A percentile compares a stretch with the other conserved stretches of the same genome.
phyloP scores from a whole-genome alignment of 2,329 filamentous ascomycete genomes.

The Ceratocystis destructans region DNA sequence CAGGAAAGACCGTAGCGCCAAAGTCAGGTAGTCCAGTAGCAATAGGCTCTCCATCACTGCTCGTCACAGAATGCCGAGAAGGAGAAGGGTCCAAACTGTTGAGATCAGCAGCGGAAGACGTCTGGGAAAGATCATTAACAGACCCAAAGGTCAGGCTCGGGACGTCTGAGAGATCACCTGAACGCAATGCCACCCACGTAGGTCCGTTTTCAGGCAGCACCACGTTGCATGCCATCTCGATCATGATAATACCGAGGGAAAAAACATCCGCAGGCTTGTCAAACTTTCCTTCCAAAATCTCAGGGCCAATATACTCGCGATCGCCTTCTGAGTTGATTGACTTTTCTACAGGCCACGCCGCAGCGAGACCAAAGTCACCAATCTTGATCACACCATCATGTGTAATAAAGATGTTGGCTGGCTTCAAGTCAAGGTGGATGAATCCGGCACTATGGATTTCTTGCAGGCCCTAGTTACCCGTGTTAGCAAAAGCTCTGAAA shows the following conservation, averaged over 20 bases:
- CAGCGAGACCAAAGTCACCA: slow-evolving; percentile 73
- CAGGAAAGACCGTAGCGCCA: slow-evolving; percentile 35
- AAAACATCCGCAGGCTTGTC: slow-evolving; percentile 91
- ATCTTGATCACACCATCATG: slow-evolving; percentile 75
- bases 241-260: slow-evolving; percentile 81
- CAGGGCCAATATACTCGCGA: slow-evolving; percentile 88
- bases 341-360: slow-evolving; percentile 58
- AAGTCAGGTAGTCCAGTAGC: slow-evolving; percentile 23
- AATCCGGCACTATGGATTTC: slow-evolving; percentile 82
- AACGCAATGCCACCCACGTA: slow-evolving; percentile 79
- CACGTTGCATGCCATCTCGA: slow-evolving; percentile 90
- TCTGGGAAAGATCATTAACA: slow-evolving; percentile 42
- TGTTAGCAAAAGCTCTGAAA: no score
- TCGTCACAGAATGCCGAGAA: slow-evolving; percentile 6
- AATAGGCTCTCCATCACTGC: not conserved
- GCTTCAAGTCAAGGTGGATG: slow-evolving; percentile 74
- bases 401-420: slow-evolving; percentile 69
- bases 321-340: slow-evolving; percentile 86
- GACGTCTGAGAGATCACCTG: slow-evolving; percentile 77
- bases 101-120: slow-evolving; percentile 1
- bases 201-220: slow-evolving; percentile 84
- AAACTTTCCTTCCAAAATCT: slow-evolving; percentile 73
- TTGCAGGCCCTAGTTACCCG: slow-evolving; percentile 54
- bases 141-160: slow-evolving; percentile 76
- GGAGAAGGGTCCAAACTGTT: slow-evolving; percentile 5